Evolutionary conservation across 352 stramenopile species (phyloP), one percentile per base, ranked within the genome.

Genomic region (Phytophthora brassicae): DNA sequence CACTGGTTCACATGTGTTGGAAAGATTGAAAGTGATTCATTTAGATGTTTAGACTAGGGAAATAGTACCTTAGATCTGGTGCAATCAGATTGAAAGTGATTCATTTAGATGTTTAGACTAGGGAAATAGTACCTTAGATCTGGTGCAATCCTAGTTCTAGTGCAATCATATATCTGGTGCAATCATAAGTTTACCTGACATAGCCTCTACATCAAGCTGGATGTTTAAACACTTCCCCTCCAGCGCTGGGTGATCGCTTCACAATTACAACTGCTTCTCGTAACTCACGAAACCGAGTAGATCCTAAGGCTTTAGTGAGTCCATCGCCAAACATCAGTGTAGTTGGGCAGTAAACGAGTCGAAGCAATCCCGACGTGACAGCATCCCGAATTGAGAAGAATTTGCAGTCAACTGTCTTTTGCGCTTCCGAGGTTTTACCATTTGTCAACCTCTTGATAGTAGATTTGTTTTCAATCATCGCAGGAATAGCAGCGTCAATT

Each of bases 351-450:
- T 66, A 66, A n/a, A 7, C n/a, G 2, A 53, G 16, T 22, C 17
- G 1, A 6, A 59, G 22, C 1, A 26, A 7, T 9, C 57, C n/a
- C 9, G 0, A 6, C 1, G 4, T 13, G 2, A 58, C 23, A 0
- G 59, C 43, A 7, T 66, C 50, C 3, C 45, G 23, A 14, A 61
- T 66, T 0, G 41, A 47, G 14, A 58, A 62, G 16, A 56, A 66
- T 5, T 38, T 43, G 13, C 35, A 67, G 19, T 67, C 51, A 0
- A 67, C 38, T 0, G 59, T 48, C 9, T 48, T 66, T 7, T 66
- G 44, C 0, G 59, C 35, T 6, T 52, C 44, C 0, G 50, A 56
- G 20, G 6, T 53, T 13, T 66, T 66, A 0, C 59, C 50, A 12
- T 57, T 66, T 0, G 26, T 53, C 0, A 57, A 6, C 0, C 50